phyloP scores from a whole-genome alignment of 2,329 filamentous ascomycete species.

The Aspergillus oerlinghausenensis region DNA sequence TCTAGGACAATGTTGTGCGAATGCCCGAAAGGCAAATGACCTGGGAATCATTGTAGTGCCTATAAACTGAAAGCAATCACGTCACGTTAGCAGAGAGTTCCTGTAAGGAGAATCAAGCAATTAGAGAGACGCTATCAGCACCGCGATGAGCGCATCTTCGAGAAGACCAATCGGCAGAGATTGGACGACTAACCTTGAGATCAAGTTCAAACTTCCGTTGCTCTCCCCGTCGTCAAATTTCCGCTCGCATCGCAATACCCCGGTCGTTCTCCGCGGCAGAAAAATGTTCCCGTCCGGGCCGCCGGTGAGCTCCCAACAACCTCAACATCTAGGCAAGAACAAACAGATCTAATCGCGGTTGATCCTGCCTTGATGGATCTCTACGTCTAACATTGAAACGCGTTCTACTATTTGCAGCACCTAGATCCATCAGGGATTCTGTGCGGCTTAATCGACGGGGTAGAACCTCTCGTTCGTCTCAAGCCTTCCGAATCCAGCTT shows the following conservation, averaged over 20 bases:
- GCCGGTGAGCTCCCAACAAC: conserved; percentile 37
- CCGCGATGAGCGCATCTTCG: not conserved
- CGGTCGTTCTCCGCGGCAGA: conserved; percentile 30
- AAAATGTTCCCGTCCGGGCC: conserved; percentile 39
- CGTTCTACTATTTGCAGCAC: conserved; percentile 1
- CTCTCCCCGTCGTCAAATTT: not conserved
- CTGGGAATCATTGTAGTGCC: conserved; percentile 27
- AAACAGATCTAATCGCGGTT: conserved; percentile 13
- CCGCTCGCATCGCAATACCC: conserved; percentile 8
- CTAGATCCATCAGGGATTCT: conserved; percentile 10
- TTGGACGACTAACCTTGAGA: not conserved
- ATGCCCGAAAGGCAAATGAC: conserved; percentile 23
- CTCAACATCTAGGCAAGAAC: conserved; percentile 27
- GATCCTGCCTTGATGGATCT: conserved; percentile 15
- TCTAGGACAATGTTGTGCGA: conserved; percentile 23
- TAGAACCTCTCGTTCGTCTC: conserved; percentile 23
- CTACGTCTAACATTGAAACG: conserved; percentile 6
- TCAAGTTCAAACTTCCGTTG: not conserved
- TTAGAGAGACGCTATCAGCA: not conserved
- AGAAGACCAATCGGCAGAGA: not conserved
- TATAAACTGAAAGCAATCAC: conserved; percentile 4
- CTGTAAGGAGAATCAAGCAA: not conserved
- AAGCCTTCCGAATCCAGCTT: conserved; percentile 19
- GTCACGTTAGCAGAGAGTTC: not conserved
- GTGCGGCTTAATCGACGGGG: conserved; percentile 16